Conservation (phyloP, 306 rosid genomes). For the Vachellia pachyceras region DNA sequence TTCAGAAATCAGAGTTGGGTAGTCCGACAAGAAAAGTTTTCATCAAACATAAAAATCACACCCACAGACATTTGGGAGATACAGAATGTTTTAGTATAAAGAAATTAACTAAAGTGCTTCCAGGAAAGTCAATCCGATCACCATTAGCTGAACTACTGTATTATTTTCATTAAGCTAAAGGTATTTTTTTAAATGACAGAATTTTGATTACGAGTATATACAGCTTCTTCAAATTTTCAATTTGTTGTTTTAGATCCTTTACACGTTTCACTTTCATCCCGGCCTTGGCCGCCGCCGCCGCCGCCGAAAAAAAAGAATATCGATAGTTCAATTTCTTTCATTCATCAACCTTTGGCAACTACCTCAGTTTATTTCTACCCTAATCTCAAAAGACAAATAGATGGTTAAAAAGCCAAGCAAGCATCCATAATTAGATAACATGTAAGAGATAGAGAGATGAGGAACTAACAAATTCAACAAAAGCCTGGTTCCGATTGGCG, state of each 20-base stretch:
- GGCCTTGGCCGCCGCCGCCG: background rate
- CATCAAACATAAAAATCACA: conserved; percentile 26
- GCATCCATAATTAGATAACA: background rate
- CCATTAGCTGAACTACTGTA: background rate
- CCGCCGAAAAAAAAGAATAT: too few species aligned
- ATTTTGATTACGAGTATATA: background rate
- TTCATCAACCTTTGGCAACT: background rate
- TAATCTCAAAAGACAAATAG: background rate
- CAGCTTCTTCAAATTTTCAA: background rate
- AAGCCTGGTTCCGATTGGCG: conserved; percentile 94
- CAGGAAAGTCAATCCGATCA: background rate
- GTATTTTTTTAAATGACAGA: background rate
- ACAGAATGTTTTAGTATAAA: background rate
- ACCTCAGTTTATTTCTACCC: conserved; percentile 15
- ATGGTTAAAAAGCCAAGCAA: background rate
- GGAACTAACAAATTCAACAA: conserved; percentile 77
- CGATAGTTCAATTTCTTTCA: background rate
- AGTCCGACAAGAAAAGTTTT: background rate
- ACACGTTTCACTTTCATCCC: background rate
- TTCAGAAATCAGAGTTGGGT: conserved; percentile 5
- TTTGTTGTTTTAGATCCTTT: background rate
- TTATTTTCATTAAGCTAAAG: background rate
- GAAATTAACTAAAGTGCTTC: background rate
- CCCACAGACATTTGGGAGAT: background rate
- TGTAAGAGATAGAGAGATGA: conserved; percentile 10